Base-by-base conservation (phyloP, 306 rosid genomes). In the Lithocarpus polystachyus region DNA sequence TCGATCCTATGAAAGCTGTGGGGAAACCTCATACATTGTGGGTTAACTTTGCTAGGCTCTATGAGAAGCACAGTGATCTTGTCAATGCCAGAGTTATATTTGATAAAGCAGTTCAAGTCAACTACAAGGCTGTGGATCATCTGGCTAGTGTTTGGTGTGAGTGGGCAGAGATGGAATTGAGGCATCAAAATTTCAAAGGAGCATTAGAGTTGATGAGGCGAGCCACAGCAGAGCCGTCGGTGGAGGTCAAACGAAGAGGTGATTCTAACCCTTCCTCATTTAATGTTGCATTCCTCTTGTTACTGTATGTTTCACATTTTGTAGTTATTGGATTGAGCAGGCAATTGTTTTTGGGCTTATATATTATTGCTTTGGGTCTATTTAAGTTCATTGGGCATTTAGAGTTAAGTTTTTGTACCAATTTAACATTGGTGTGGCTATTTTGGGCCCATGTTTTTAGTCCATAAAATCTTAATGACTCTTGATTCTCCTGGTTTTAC, bases 11-110 rank as follows among this genome's bases (percentile, higher is more conserved):
- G 94, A 91, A 92, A 81, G 99, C 97, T 1, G 97, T 94, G 70
- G 99, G 99, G 81, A 94, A 92, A 88, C 97, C 97, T 85, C 97
- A 94, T 70, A 94, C 97, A 1, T 77, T 94, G 82, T 94, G 99
- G 97, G 85, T 94, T 82, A 94, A 97, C 56, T 94, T 94, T 68
- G 97, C 99, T 14, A 91, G 89, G 86, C 86, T 94, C 71, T 94
- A 92, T 26, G 99, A 92, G 67, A 78, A 76, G 72, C 92, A 95
- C 74, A 85, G 84, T 1, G 97, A 94, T 81, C 84, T 94, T 76
- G 86, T 88, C 75, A 94, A 94, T 87, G 96, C 99, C 31, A 88
- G 99, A 74, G 97, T 94, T 81, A 94, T 92, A 78, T 94, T 89
- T 26, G 97, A 94, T 82, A 92, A 90, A 83, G 99, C 97, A n/a